These are phyloP conservation scores for Clavaria fumosa DNA, from an alignment of 768 basidiomycete species.

Conservation along the genomic window DNA sequence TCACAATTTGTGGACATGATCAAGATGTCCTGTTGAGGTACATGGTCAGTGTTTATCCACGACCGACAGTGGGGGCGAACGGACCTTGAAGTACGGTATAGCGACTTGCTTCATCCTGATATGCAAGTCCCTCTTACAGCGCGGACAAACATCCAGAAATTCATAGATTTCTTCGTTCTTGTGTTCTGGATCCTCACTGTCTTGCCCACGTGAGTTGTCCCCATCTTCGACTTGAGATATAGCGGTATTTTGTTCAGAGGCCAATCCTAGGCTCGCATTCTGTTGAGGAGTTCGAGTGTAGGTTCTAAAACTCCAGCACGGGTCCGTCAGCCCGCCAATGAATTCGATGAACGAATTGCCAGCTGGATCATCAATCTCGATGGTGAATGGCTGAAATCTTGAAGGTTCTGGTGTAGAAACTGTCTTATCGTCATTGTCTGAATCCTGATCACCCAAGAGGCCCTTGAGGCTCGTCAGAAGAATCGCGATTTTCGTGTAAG, in stretches of 20 bases:
- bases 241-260: too few relatives aligned
- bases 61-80: conserved; percentile 8
- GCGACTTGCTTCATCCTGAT: conserved; percentile 93
- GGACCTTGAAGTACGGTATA: conserved; percentile 94
- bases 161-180: conserved; percentile 75
- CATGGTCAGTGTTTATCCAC: conserved; percentile 1
- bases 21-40: background rate
- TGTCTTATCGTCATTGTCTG: conserved; percentile 25
- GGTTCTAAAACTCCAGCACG: conserved; percentile 80
- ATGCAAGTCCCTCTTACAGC: conserved; percentile 68
- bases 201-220: conserved; percentile 1
- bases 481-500: conserved; percentile 56
- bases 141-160: conserved; percentile 80
- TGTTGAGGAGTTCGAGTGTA: conserved; percentile 72
- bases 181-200: conserved; percentile 13
- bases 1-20: conserved; percentile 98
- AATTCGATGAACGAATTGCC: conserved; percentile 98
- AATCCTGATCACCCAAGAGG: conserved; percentile 48
- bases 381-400: too few relatives aligned
- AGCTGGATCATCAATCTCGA: conserved; percentile 82
- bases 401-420: conserved; percentile 37
- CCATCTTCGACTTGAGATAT: too few relatives aligned
- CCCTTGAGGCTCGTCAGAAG: conserved; percentile 52
- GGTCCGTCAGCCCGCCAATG: conserved; percentile 69
- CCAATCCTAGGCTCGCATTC: conserved; percentile 65